phyloP scores from a whole-genome alignment of 2,329 filamentous ascomycete genomes.

The Arthroderma uncinatum region DNA sequence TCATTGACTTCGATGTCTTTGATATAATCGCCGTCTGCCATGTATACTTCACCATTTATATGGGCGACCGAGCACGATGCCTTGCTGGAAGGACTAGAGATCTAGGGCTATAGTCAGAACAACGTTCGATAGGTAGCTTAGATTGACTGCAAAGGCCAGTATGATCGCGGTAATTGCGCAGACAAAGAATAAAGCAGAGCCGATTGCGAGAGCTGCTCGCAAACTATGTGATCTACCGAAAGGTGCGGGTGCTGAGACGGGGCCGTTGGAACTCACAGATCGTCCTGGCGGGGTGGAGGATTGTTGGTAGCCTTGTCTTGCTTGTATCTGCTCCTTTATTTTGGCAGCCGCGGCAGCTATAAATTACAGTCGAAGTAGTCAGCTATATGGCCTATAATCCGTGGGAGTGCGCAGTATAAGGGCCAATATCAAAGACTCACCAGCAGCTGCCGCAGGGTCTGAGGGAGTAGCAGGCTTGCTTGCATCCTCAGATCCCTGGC shows the following conservation, averaged over 20 bases:
- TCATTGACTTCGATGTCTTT: constrained; percentile 99
- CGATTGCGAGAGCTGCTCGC: no score
- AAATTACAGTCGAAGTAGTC: constrained; percentile 17
- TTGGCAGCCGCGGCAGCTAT: constrained; percentile 76
- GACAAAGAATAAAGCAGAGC: no score
- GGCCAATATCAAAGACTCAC: constrained; percentile 35
- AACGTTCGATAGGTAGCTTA: background rate
- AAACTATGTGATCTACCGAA: no score
- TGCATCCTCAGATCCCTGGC: constrained; percentile 36
- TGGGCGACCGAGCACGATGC: constrained; percentile 46
- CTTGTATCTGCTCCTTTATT: constrained; percentile 73
- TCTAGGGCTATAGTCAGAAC: constrained; percentile 23
- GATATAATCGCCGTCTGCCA: constrained; percentile 94
- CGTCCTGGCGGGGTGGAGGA: constrained; percentile 76
- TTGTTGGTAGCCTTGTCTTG: constrained; percentile 81
- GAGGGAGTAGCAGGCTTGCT: constrained; percentile 36
- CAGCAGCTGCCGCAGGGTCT: constrained; percentile 67
- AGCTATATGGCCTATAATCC: constrained; percentile 6
- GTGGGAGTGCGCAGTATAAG: background rate
- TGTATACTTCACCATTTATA: constrained; percentile 80
- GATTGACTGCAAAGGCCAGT: no score
- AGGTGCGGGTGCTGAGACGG: no score
- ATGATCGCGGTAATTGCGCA: no score
- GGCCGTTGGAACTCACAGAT: constrained; percentile 36
- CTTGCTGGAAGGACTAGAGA: constrained; percentile 42